Evolutionary conservation across 2,329 filamentous ascomycete genomes (phyloP), one percentile per base, ranked within the genome.

Genomic region (Diaporthe sp.): DNA sequence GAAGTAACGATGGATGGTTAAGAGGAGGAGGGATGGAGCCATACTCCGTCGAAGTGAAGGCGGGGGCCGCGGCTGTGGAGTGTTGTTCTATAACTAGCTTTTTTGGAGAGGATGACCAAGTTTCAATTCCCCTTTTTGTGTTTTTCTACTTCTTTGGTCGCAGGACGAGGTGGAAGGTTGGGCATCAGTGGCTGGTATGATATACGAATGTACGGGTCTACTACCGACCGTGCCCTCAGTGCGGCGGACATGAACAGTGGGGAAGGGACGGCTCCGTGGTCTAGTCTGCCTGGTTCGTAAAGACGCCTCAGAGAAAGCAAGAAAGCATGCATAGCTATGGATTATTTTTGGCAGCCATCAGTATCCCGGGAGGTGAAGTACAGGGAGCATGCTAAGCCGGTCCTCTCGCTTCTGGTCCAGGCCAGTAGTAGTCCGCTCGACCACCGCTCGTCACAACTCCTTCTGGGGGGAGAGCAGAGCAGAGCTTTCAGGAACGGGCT

Each of bases 311-410:
- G 73, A 69, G 68, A 56, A 51, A 74, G 65, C 47, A 73, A 73
- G 65, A 73, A 70, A 75, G 58, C 70, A 75, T 71, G 73, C 73
- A 75, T 71, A 75, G 71, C 73, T 75, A 63, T 58, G 55, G 71
- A 63, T 37, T 39, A 58, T 27, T 68, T 68, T 66, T 47, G 63
- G 63, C 44, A 66, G 51, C 44, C 27, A 37, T 19, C 25, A 3
- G 37, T 17, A 61, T 27, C 32, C 22, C 22, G 8, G 27, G n/a
- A 37, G 63, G 22, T 53, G 44, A 66, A 66, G 17, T 8, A 25
- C 3, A 7, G 44, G 32, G 30, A 15, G 13, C 44, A 27, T 25
- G 22, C 22, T 51, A 22, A 22, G 10, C 44, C 32, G 32, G 13
- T 19, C 17, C 25, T 44, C 58, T n/a, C 22, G n/a, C n/a, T 37